Evolutionary conservation across 2,329 filamentous ascomycete species (phyloP), one percentile per base, ranked within the genome.

Genomic region (Fusarium sambucinum): DNA sequence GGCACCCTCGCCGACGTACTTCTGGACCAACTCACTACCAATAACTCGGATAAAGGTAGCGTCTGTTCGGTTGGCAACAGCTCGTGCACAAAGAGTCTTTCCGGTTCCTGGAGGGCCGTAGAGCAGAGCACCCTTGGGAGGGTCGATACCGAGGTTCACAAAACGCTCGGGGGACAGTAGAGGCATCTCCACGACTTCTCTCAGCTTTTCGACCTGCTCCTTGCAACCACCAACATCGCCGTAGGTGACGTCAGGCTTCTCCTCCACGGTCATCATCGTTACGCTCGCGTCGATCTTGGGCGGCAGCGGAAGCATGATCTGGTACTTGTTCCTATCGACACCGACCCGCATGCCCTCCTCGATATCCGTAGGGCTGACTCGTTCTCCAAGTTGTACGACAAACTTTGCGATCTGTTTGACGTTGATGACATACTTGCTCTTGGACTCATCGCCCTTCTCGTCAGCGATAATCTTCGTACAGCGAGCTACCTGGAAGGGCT

Each of bases 391-490:
- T 81, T 97, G 96, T 71, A 99, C 96, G 51, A 99, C 96, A 76
- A 99, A 99, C 83, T 99, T 99, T 77, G 96, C 96, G 76, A 99
- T 99, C 82, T 99, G 96, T 86, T 99, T 99, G 74, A 99, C 95
- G 82, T 99, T 99, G 87, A 99, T 99, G 76, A 99, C 94, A 84
- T 99, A 99, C 89, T 98, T 99, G 89, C 92, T 97, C 88, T 99
- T 99, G 68, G 97, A 92, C 64, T 93, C 86, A 79, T 98, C 94
- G n/a, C 80, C 80, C 82, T 96, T 95, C 79, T 97, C 94, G 77
- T 98, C 95, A 65, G 94, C 90, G 74, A 99, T 99, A 80, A 99
- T 99, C 87, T 99, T 99, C 63, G 96, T 99, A 86, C 96, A 99
- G 77, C 96, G 88, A 70, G 96, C 96, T 69, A 99, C 96, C 83